Conservation (phyloP, 345 rosid genomes). For the Ceriops tagal region DNA sequence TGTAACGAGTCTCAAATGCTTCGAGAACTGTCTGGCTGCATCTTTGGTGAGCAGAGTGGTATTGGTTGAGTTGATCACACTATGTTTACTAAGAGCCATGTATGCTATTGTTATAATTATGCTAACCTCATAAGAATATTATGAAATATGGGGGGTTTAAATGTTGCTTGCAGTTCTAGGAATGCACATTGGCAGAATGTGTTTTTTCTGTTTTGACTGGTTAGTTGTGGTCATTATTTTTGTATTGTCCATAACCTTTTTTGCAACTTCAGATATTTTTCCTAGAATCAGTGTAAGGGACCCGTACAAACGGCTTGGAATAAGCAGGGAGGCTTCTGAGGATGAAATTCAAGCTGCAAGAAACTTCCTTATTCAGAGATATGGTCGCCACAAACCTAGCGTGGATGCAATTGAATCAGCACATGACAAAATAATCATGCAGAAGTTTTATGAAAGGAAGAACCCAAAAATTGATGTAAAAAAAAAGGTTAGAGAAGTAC, state of each 20-base stretch:
- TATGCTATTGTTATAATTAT: background rate
- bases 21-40: too few species aligned
- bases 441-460: constrained; percentile 78
- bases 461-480: constrained; percentile 73
- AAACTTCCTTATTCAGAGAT: constrained; percentile 75
- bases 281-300: constrained; percentile 81
- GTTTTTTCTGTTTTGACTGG: background rate
- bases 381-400: constrained; percentile 84
- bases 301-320: constrained; percentile 87
- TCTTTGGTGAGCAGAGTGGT: too few species aligned
- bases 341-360: constrained; percentile 93
- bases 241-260: constrained; percentile 15
- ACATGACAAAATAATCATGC: constrained; percentile 90
- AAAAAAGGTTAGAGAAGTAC: constrained; percentile 69
- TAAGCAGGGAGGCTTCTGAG: constrained; percentile 91
- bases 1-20: too few species aligned
- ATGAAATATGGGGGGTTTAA: background rate
- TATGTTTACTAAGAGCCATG: background rate
- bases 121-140: background rate
- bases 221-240: background rate
- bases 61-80: too few species aligned
- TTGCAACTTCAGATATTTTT: constrained; percentile 52
- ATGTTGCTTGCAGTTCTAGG: background rate
- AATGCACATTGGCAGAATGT: background rate
- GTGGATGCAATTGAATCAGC: constrained; percentile 89